Conservation (phyloP, 78 protist genomes). For the Emiliania huxleyi region DNA sequence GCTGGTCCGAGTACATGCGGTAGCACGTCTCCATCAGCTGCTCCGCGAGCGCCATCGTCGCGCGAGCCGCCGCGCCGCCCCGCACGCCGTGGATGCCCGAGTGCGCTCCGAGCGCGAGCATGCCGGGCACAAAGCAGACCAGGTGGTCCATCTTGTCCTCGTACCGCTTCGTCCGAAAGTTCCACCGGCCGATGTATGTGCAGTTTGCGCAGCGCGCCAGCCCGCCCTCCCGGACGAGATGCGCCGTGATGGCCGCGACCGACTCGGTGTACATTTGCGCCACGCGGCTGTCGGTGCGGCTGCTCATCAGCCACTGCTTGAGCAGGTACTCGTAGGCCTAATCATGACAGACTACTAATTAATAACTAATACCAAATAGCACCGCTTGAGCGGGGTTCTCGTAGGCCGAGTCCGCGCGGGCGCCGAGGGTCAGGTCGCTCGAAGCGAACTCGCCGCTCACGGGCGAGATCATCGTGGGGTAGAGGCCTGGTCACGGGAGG, state of each 20-base stretch:
- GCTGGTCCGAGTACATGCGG: conserved; percentile 16
- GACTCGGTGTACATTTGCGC: conserved; percentile 44
- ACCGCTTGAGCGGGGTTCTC: too few relatives aligned
- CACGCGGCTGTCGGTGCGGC: conserved; percentile 15
- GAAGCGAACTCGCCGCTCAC: neutral
- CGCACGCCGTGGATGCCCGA: neutral
- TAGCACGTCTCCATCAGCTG: conserved; percentile 56
- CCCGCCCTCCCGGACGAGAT: neutral
- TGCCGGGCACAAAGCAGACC: conserved; percentile 89
- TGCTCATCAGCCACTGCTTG: conserved; percentile 40
- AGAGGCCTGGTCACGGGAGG: too few relatives aligned
- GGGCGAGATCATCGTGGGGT: conserved; percentile 15
- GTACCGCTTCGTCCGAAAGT: neutral
- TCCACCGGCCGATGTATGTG: neutral
- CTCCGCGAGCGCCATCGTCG: conserved; percentile 20
- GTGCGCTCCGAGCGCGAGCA: conserved; percentile 72
- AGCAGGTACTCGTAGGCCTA: conserved; percentile 87
- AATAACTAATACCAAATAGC: too few relatives aligned
- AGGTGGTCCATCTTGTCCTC: conserved; percentile 74
- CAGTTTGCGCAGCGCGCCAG: neutral
- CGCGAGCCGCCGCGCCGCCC: neutral
- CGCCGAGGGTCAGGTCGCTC: conserved; percentile 24
- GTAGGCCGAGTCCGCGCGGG: conserved; percentile 78
- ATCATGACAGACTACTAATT: too few relatives aligned
- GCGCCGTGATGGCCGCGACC: neutral